Conservation (phyloP, 768 basidiomycete genomes). For the Lyophyllum atratum region DNA sequence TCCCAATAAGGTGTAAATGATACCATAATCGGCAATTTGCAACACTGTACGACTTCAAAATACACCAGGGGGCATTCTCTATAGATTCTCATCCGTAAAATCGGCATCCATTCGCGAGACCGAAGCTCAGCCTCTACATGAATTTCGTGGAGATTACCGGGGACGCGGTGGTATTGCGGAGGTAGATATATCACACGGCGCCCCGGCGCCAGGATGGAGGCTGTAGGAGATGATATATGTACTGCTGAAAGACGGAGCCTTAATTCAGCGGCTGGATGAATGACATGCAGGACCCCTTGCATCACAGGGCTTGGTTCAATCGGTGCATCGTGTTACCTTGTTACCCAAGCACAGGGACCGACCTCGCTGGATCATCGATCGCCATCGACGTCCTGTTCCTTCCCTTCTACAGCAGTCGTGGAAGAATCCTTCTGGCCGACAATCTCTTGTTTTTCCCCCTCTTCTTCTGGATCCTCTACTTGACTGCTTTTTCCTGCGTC, state of each 20-base stretch:
- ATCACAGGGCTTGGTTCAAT: conserved; percentile 1
- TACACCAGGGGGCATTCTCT: background rate
- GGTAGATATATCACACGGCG: background rate
- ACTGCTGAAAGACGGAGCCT: background rate
- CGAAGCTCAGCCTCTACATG: background rate
- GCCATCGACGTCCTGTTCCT: conserved; percentile 6
- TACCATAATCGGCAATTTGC: conserved; percentile 3
- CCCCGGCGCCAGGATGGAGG: background rate
- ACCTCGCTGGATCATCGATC: conserved; percentile 2
- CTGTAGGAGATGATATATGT: background rate
- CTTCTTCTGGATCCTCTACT: conserved; percentile 17
- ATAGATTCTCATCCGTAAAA: background rate
- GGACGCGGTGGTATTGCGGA: conserved; percentile 10
- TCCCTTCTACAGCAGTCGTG: background rate
- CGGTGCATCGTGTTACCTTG: background rate
- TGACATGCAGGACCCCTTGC: conserved; percentile 9
- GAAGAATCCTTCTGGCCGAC: background rate
- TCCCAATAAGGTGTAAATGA: background rate
- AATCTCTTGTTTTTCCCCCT: conserved; percentile 4
- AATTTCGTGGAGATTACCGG: background rate
- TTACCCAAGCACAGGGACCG: background rate
- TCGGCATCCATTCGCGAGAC: background rate
- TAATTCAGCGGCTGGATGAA: conserved; percentile 4
- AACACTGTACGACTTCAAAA: background rate
- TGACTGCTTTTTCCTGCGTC: conserved; percentile 10